Evolutionary conservation across 495 filamentous ascomycete genomes (phyloP).

Genomic region (Sabuloglossum arenarium): DNA sequence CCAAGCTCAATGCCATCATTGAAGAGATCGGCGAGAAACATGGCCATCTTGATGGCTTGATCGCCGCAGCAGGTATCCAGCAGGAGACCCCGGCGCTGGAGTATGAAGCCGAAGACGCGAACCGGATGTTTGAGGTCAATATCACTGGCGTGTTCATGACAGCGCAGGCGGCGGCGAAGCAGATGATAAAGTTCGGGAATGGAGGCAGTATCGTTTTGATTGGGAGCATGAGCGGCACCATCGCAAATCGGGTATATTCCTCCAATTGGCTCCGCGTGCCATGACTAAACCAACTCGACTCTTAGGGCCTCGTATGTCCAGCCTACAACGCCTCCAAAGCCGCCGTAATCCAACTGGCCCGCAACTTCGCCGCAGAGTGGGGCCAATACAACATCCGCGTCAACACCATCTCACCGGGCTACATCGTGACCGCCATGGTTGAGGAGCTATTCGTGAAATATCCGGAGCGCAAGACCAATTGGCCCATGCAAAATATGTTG

Average conservation of each 20-base stretch:
- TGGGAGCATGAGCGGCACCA: constrained; percentile 78
- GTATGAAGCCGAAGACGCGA: too few species aligned
- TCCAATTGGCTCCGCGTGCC: too few species aligned
- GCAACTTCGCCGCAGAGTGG: constrained; percentile 77
- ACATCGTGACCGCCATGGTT: constrained; percentile 83
- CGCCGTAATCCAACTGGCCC: constrained; percentile 63
- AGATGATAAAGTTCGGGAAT: constrained; percentile 63
- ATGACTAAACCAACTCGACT: too few species aligned
- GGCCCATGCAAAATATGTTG: constrained; percentile 83
- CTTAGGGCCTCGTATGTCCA: constrained; percentile 92
- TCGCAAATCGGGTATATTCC: too few species aligned
- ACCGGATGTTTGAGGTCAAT: too few species aligned
- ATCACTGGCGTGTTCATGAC: too few species aligned
- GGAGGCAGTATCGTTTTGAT: constrained; percentile 85
- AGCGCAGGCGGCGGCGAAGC: too few species aligned
- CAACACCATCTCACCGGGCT: constrained; percentile 79
- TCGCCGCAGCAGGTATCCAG: too few species aligned
- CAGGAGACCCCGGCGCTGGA: too few species aligned
- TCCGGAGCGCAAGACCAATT: constrained; percentile 6
- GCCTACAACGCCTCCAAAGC: constrained; percentile 39
- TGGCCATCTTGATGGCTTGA: too few species aligned
- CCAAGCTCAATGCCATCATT: too few species aligned
- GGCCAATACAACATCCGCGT: constrained; percentile 65
- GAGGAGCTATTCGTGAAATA: background rate
- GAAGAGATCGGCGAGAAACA: too few species aligned